Evolutionary conservation across 768 basidiomycete species (phyloP), one percentile per base, ranked within the genome.

Genomic region (Lentinula raphanica): DNA sequence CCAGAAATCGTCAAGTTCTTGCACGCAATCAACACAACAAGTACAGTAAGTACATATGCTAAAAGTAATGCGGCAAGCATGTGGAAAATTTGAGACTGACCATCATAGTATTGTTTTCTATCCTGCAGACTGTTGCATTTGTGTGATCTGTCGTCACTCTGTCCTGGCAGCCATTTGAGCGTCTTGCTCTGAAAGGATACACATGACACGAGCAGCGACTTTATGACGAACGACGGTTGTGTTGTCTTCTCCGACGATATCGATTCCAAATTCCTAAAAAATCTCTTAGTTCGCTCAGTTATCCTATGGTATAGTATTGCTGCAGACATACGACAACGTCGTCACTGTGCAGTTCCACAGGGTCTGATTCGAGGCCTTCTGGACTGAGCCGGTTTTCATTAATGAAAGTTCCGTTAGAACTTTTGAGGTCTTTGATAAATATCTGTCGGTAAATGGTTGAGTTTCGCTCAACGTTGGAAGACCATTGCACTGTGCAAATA

Each of bases 191-290:
- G 79, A 83, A 63, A 96, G 87, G 4, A 98, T 84, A 65, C 95
- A 94, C 54, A 92, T 82, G 36, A 94, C 94, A 29, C 92, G 90
- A 3, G 96, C 94, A 9, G 97, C 94, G 54, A 98, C 97, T 72
- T 99, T 98, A 76, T 98, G 95, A 73, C 98, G 97, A 49, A 98
- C 87, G 58, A 98, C 94, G 1, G 92, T 95, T 73, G 92, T 92
- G 79, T 95, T 97, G 77, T 99, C 97, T 67, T 99, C 97, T 61
- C 92, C 91, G 55, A 97, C 92, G 61, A 99, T 99, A 75, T 98
- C 97, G 66, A 98, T 99, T 58, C 97, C 97, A 70, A 97, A 98
- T 87, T 98, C 95, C 94, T 96, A 58, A 5, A 38, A 56, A 28
- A 35, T 31, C 7, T 57, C 28, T 31, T 15, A n/a, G n/a, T 31